phyloP scores from a whole-genome alignment of 192 early-diverging fungal genomes.

The Spizellomyces punctatus region DNA sequence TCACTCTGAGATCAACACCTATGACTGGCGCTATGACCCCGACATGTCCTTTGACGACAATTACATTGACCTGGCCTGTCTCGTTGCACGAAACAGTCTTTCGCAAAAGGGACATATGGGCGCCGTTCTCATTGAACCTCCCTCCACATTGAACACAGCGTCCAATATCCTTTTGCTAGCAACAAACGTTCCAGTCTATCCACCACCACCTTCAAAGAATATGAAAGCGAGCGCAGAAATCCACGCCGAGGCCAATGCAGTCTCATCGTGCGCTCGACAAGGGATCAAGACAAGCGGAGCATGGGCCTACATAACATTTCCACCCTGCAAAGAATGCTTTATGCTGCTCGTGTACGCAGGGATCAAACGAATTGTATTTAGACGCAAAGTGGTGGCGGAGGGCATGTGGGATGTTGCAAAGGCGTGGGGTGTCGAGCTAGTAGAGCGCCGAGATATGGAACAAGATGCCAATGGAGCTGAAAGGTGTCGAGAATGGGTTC shows the following conservation, averaged over 20 bases:
- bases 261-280: slow-evolving; percentile 4
- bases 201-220: slow-evolving; percentile 10
- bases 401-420: slow-evolving; percentile 9
- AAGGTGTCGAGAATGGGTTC: slow-evolving; percentile 5
- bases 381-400: not conserved
- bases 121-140: slow-evolving; percentile 9
- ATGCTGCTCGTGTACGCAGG: slow-evolving; percentile 26
- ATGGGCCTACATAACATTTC: slow-evolving; percentile 27
- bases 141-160: not conserved
- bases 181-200: slow-evolving; percentile 30
- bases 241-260: slow-evolving; percentile 24
- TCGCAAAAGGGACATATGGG: slow-evolving; percentile 36
- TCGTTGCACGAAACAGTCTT: slow-evolving; percentile 19
- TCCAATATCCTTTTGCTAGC: not conserved
- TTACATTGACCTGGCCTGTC: slow-evolving; percentile 31
- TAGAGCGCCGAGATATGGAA: slow-evolving; percentile 14
- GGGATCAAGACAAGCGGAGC: slow-evolving; percentile 13
- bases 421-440: slow-evolving; percentile 30
- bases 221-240: slow-evolving; percentile 21
- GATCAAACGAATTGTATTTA: slow-evolving; percentile 24
- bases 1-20: slow-evolving; percentile 4
- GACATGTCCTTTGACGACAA: slow-evolving; percentile 22
- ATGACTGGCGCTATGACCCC: slow-evolving; percentile 20
- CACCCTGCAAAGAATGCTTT: slow-evolving; percentile 36
- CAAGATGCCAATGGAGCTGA: not conserved